phyloP scores from a whole-genome alignment of 176 grass and related monocot species.

The Typha latifolia region DNA sequence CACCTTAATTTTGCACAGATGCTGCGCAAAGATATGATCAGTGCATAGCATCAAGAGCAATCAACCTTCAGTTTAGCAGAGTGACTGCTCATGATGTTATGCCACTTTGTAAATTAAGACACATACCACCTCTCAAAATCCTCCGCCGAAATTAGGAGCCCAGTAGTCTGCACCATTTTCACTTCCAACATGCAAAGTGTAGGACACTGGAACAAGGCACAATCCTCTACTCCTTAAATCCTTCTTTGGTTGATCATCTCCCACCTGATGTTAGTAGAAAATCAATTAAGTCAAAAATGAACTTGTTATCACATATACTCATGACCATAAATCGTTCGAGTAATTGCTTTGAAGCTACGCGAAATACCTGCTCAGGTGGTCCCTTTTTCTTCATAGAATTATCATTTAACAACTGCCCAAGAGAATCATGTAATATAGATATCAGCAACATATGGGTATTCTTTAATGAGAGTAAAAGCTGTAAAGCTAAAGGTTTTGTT shows the following conservation, averaged over 20 bases:
- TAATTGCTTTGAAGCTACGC: slow-evolving; percentile 47
- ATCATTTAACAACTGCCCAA: slow-evolving; percentile 22
- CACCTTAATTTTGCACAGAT: too few species aligned
- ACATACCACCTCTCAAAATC: slow-evolving; percentile 7
- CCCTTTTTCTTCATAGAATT: slow-evolving; percentile 21
- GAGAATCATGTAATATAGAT: slow-evolving; percentile 1
- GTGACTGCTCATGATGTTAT: slow-evolving; percentile 91
- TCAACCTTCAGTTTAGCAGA: slow-evolving; percentile 60
- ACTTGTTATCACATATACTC: background rate
- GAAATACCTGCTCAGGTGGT: slow-evolving; percentile 39
- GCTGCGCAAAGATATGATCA: too few species aligned
- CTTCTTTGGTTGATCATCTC: slow-evolving; percentile 39
- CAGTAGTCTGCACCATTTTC: slow-evolving; percentile 57
- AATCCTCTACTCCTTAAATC: slow-evolving; percentile 59
- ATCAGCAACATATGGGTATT: background rate
- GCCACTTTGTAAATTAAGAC: slow-evolving; percentile 16
- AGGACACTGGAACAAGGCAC: slow-evolving; percentile 73
- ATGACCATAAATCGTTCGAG: slow-evolving; percentile 3
- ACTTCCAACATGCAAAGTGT: slow-evolving; percentile 41
- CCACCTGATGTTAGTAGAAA: slow-evolving; percentile 15
- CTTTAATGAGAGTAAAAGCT: slow-evolving; percentile 14
- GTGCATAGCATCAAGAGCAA: slow-evolving; percentile 85
- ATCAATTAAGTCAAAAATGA: background rate
- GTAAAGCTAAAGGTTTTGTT: slow-evolving; percentile 28
- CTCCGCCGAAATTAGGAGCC: slow-evolving; percentile 17